These are phyloP conservation scores for Buxus sempervirens DNA, from an alignment of 164 flowering plant genomes.

Conservation along the genomic window DNA sequence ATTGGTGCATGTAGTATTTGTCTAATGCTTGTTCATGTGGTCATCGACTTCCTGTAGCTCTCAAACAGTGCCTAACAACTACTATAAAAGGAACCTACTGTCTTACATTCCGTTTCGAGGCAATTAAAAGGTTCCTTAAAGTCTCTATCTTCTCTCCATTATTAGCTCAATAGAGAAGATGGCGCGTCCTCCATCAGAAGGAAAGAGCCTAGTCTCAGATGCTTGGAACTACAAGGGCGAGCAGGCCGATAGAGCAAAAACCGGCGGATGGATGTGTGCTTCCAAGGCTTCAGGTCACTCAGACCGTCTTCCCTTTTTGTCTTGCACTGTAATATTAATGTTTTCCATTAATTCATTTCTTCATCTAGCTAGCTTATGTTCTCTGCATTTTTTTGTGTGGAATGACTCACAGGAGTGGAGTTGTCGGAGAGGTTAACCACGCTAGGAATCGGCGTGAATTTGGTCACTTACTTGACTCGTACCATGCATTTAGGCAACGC, in stretches of 20 bases:
- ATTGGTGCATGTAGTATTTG: too few relatives aligned
- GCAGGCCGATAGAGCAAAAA: conserved; percentile 47
- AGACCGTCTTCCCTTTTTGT: neutral
- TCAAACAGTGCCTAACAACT: too few relatives aligned
- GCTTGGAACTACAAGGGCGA: conserved; percentile 88
- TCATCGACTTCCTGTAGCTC: too few relatives aligned
- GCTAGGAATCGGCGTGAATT: conserved; percentile 80
- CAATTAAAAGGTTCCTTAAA: too few relatives aligned
- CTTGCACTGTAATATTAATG: neutral
- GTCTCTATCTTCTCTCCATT: too few relatives aligned
- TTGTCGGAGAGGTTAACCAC: conserved; percentile 75
- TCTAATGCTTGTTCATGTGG: too few relatives aligned
- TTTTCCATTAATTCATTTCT: too few relatives aligned
- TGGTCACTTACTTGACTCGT: conserved; percentile 80
- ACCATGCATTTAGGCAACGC: conserved; percentile 93
- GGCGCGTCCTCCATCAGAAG: conserved; percentile 39
- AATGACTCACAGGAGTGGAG: conserved; percentile 54
- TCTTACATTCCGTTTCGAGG: too few relatives aligned
- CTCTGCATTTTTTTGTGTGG: neutral
- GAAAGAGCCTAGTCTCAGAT: conserved; percentile 52
- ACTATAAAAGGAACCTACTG: too few relatives aligned
- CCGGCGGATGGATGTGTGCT: conserved; percentile 87
- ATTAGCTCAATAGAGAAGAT: conserved; percentile 3
- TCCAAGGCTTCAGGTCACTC: conserved; percentile 86
- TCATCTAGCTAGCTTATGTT: too few relatives aligned